Conservation (phyloP, 768 basidiomycete species). For the Galerina marginata region DNA sequence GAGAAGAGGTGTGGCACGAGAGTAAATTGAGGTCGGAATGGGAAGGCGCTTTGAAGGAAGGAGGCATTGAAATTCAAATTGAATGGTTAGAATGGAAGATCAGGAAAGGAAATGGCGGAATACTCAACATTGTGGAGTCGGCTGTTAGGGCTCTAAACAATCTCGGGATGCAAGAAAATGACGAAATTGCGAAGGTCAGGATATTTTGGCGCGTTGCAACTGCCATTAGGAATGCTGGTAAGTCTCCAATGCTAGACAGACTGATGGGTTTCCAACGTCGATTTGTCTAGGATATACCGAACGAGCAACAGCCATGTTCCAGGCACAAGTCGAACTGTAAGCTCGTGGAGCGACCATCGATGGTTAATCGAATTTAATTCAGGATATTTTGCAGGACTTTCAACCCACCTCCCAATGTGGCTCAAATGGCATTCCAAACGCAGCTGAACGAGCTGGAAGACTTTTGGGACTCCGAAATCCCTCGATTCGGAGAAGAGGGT, state of each 20-base stretch:
- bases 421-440: slow-evolving; percentile 45
- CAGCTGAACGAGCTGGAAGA: slow-evolving; percentile 70
- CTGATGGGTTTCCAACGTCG: slow-evolving; percentile 4
- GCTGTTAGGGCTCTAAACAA: slow-evolving; percentile 51
- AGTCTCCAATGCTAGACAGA: slow-evolving; percentile 6
- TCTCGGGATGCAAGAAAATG: slow-evolving; percentile 45
- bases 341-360: slow-evolving; percentile 26
- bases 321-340: slow-evolving; percentile 85
- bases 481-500: slow-evolving; percentile 72
- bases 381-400: slow-evolving; percentile 55
- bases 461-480: slow-evolving; percentile 84
- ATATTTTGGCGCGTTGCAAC: slow-evolving; percentile 75
- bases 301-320: slow-evolving; percentile 77
- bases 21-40: slow-evolving; percentile 65
- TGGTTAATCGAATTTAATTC: slow-evolving; percentile 1
- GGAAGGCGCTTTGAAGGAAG: slow-evolving; percentile 57
- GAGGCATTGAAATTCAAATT: slow-evolving; percentile 68
- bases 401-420: slow-evolving; percentile 53
- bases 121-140: slow-evolving; percentile 60
- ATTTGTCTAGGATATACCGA: slow-evolving; percentile 66
- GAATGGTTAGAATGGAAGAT: slow-evolving; percentile 84
- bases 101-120: slow-evolving; percentile 47
- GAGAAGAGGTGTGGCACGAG: slow-evolving; percentile 73
- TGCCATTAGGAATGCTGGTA: slow-evolving; percentile 71
- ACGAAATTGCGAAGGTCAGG: slow-evolving; percentile 60